Conservation (phyloP, 2,329 filamentous ascomycete species). For the Trichoderma cornu-damae region DNA sequence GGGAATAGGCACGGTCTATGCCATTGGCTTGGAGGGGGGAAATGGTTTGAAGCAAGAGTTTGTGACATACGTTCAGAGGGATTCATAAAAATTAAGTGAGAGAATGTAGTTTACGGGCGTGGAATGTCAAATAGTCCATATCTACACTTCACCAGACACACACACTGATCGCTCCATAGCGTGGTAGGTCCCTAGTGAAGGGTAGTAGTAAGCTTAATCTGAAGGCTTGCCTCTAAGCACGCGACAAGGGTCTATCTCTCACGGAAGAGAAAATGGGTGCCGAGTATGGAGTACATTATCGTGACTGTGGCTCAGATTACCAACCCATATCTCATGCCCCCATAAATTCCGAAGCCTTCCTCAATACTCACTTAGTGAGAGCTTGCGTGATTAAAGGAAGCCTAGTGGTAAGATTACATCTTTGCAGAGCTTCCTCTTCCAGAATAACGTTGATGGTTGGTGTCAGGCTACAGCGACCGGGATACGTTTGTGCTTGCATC, state of each 20-base stretch:
- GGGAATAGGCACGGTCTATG: neutral
- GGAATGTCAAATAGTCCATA: neutral
- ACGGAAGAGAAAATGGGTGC: too few relatives aligned
- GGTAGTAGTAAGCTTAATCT: slow-evolving; percentile 3
- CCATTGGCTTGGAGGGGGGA: too few relatives aligned
- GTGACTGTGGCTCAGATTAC: too few relatives aligned
- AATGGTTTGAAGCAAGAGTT: too few relatives aligned
- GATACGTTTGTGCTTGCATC: too few relatives aligned
- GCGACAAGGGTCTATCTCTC: neutral
- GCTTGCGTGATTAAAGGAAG: slow-evolving; percentile 1
- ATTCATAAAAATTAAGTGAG: neutral
- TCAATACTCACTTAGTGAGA: neutral
- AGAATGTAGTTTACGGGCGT: neutral
- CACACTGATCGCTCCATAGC: neutral
- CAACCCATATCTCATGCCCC: neutral
- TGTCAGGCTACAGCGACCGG: too few relatives aligned
- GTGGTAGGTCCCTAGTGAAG: neutral
- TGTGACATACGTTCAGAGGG: too few relatives aligned
- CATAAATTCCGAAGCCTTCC: too few relatives aligned
- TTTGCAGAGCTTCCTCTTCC: neutral
- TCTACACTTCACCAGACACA: neutral
- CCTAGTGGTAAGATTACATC: neutral
- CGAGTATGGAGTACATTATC: neutral
- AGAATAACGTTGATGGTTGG: neutral
- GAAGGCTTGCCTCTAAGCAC: neutral